Evolutionary conservation across 495 filamentous ascomycete genomes (phyloP), one percentile per base, ranked within the genome.

Genomic region (Penicillium macrosclerotiorum): DNA sequence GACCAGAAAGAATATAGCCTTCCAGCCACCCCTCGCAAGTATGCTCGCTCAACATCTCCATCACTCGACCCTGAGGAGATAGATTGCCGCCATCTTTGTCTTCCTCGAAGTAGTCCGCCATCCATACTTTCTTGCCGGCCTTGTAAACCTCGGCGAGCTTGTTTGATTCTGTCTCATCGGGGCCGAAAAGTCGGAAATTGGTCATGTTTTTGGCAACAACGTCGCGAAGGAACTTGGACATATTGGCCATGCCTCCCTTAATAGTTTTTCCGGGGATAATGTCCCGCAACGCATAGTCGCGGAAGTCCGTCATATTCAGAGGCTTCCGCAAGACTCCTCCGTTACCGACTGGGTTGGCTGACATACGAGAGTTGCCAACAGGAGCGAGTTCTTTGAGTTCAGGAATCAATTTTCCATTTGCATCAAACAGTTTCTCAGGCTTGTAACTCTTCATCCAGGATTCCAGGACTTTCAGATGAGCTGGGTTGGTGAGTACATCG

Each of bases 21-120:
- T 89, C 85, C 22, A 89, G 69, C 85, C 84, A 89, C 23, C 85
- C 84, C 67, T 89, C 85, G 51, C 77, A 80, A 12, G 83, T 89
- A 57, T 89, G 85, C 60, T 89, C 84, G 9, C 77, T 83, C 23
- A 89, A 75, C 56, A 89, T 89, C 61, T 89, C 84, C 85, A 89
- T 88, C 8, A 88, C 85, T 26, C 83, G 75, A 42, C 85, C 85
- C 19, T 72, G 67, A 3, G 64, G 69, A 1, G 79, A 73, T 11
- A 89, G 66, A 49, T 89, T 86, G 32, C 85, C 84, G 1, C 84
- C 83, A 51, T 87, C 77, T 14, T 66, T 57, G 51, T 88, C 84
- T 62, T 89, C 84, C 1, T 82, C 79, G 49, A 89, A 84, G 62
- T 83, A 87, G 23, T 86, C 82, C 14, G 77, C 82, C 73, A 89